Base-by-base conservation (phyloP, 2,329 filamentous ascomycete species). In the Talaromyces sp. region DNA sequence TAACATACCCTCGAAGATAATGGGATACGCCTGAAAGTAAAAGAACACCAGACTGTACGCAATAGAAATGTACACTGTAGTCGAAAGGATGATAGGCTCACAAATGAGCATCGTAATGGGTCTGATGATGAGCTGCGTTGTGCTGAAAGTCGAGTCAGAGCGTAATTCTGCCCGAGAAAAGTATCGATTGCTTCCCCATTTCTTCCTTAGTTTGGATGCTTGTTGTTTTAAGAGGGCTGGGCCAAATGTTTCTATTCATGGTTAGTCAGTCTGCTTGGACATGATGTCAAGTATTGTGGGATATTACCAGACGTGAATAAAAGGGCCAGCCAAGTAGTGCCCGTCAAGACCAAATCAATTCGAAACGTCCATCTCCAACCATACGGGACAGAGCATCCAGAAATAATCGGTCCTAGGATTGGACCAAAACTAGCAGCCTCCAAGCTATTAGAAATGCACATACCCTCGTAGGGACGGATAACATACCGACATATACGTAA, bases 21-120 rank as follows among this genome's bases (percentile, higher is more conserved):
- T 82, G 1, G 88, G 88, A 74, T 89, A 93, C 2, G 89, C 89
- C 74, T 92, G 87, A 70, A 94, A 92, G 72, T 88, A 92, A 78
- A 93, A 91, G 81, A 87, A 89, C 68, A 89, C 86, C 67, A 89
- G 83, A 3, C 81, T 84, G 72, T 92, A 93, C 38, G 88, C 84
- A 31, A 93, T 81, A 38, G 91, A 87, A 11, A 93, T 81, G 75
- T 92, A 93, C 72, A 86, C 73, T 74, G 88, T 92, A 1, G 85
- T 86, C 58, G 87, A 89, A 27, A 88, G 81, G 7, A 94, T 90
- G 59, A 94, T 90, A 58, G 89, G 88, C 73, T 95, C 91, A 51
- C 84, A 88, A 60, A 85, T 53, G 36, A 90, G 80, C 91, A 94
- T 94, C 29, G 88, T 83, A 5, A 93, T 76, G 0, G 91, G 91